These are phyloP conservation scores for Phialophora expanda DNA, from an alignment of 2,329 filamentous ascomycete genomes.

Conservation along the genomic window DNA sequence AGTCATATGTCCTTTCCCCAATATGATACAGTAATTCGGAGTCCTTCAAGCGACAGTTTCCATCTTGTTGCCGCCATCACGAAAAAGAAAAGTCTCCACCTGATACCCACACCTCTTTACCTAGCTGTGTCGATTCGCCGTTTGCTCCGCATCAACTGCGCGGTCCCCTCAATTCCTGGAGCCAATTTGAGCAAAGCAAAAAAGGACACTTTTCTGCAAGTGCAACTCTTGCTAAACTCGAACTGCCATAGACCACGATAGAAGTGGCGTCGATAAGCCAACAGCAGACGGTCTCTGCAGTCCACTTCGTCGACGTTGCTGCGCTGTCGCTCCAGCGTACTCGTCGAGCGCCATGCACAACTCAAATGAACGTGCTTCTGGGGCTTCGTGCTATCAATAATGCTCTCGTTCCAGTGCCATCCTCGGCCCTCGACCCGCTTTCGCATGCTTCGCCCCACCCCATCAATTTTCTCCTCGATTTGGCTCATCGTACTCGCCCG, in stretches of 20 bases:
- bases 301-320: constrained; percentile 13
- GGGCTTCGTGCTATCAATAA: constrained; percentile 11
- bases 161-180: constrained; percentile 15
- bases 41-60: constrained; percentile 10
- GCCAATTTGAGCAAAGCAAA: constrained; percentile 19
- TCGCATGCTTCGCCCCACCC: constrained; percentile 27
- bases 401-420: constrained; percentile 12
- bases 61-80: constrained; percentile 25
- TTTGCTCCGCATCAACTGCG: constrained; percentile 24
- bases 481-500: constrained; percentile 20
- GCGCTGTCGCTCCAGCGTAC: constrained; percentile 12
- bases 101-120: constrained; percentile 6
- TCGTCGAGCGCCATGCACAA: constrained; percentile 12
- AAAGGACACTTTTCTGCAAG: constrained; percentile 24
- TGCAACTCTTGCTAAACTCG: constrained; percentile 28
- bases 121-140: constrained; percentile 23
- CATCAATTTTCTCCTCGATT: constrained; percentile 28
- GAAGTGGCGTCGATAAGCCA: constrained; percentile 23
- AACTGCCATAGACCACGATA: constrained; percentile 25
- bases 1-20: constrained; percentile 12
- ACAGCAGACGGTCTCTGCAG: constrained; percentile 27
- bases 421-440: constrained; percentile 19
- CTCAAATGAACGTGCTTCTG: background rate
- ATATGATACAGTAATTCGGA: constrained; percentile 10
- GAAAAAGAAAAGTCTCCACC: constrained; percentile 32